phyloP scores from a whole-genome alignment of 306 rosid genomes.

The Prunus fruticosa region DNA sequence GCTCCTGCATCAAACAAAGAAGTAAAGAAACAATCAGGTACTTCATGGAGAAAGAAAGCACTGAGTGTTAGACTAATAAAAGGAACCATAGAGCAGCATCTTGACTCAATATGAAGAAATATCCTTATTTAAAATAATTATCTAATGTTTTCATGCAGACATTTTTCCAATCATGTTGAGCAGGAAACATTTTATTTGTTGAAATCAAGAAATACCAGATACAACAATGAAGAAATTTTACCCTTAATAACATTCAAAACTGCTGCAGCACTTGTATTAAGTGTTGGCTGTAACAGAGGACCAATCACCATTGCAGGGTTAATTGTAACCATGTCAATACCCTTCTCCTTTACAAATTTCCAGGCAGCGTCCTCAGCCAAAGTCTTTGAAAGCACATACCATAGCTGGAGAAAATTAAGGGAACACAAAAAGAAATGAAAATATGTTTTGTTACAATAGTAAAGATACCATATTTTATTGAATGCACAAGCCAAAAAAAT shows the following conservation, averaged over 20 bases:
- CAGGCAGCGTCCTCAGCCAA: slow-evolving; percentile 92
- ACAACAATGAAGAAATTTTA: slow-evolving; percentile 16
- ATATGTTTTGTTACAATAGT: background rate
- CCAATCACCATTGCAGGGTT: slow-evolving; percentile 77
- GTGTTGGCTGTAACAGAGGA: slow-evolving; percentile 71
- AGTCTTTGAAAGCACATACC: slow-evolving; percentile 80
- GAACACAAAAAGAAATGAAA: background rate
- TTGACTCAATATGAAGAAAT: slow-evolving; percentile 2
- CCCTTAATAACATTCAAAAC: slow-evolving; percentile 58
- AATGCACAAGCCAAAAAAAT: background rate
- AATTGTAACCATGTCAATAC: slow-evolving; percentile 64
- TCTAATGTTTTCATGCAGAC: background rate
- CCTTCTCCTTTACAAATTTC: slow-evolving; percentile 72
- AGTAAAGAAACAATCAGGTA: background rate
- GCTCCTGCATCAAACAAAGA: slow-evolving; percentile 50
- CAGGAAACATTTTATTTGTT: background rate
- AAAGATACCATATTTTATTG: background rate
- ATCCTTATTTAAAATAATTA: background rate
- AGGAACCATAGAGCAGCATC: background rate
- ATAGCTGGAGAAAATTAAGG: slow-evolving; percentile 37
- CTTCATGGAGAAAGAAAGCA: background rate
- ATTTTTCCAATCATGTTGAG: background rate
- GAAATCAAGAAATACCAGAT: background rate
- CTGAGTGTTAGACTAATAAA: background rate
- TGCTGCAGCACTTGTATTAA: slow-evolving; percentile 53